Conservation (phyloP, 768 basidiomycete species). For the Lactarius indigo region DNA sequence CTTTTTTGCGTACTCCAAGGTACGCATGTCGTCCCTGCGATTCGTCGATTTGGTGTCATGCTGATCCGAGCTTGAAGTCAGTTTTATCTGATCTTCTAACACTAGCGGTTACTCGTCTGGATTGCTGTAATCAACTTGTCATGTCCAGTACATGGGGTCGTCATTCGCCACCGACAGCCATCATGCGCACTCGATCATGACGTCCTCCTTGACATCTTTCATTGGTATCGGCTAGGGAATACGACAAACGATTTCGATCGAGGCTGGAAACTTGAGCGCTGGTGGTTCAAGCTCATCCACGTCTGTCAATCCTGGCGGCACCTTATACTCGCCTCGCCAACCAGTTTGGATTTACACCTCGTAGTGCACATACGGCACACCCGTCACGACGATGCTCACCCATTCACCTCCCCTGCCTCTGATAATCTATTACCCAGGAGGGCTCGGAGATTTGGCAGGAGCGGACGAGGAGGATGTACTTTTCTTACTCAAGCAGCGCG, state of each 20-base stretch:
- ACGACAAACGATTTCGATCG: too few relatives aligned
- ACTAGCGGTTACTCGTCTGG: too few relatives aligned
- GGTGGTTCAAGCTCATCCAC: too few relatives aligned
- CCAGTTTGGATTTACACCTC: background rate
- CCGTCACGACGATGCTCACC: background rate
- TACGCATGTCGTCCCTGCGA: too few relatives aligned
- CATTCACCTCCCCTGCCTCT: conserved; percentile 3
- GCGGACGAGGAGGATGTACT: background rate
- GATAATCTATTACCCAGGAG: background rate
- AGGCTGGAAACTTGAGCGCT: background rate
- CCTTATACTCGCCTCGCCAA: background rate
- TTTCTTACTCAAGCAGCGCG: background rate
- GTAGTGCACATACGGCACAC: conserved; percentile 2
- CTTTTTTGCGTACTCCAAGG: too few relatives aligned
- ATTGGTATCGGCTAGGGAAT: background rate
- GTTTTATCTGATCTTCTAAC: too few relatives aligned
- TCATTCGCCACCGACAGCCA: background rate
- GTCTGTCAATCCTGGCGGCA: background rate
- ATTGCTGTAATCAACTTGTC: too few relatives aligned
- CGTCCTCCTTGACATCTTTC: background rate
- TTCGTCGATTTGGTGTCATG: too few relatives aligned
- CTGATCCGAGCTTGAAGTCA: too few relatives aligned
- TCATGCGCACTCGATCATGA: background rate
- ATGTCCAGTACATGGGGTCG: too few relatives aligned
- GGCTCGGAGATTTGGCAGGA: background rate